Evolutionary conservation across 2,329 filamentous ascomycete genomes (phyloP), one percentile per base, ranked within the genome.

Genomic region (Aspergillus quadricinctus): DNA sequence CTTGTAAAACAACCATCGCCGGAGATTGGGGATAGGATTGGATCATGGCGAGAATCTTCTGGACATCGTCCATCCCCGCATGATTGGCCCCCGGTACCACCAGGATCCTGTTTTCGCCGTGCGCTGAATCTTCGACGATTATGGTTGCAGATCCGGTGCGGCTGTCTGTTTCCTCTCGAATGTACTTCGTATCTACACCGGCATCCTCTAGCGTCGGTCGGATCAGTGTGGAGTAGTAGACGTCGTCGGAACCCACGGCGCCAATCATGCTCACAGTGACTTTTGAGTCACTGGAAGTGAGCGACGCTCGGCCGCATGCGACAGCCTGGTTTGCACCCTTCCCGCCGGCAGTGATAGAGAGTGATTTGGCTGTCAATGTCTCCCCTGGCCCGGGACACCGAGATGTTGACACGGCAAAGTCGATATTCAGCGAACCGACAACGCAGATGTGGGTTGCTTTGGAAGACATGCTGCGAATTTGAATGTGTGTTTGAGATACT

Each of bases 361-460:
- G 92, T 27, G 83, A 84, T 61, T 78, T 85, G 49, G 89, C 83
- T 3, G 88, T 90, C 45, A 96, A 80, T 1, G 92, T 96, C 77
- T 96, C 92, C 60, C 92, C 92, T 0, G 87, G 86, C 1, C 80
- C 76, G 1, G 92, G 92, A 56, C 94, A 83, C 63, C 92, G 89
- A 4, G 89, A 79, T 23, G 92, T 92, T 66, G 88, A 85, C 51
- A 89, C 90, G 56, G 95, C 88, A 51, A 96, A 85, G 77, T 96
- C 92, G 72, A 90, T 89, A 77, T 96, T 96, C 57, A 96, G 83
- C 25, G 91, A 96, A 63, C 92, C 92, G 60, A 96, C 85, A 59
- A 96, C 83, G 61, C 86, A 86, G 73, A 96, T 92, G 40, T 60
- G 57, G 31, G 14, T 17, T 2, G 31, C 17, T 14, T 37, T 37